A percentile compares a stretch with the other conserved stretches of the same genome.
phyloP scores from a whole-genome alignment of 2,329 filamentous ascomycete species.

The Magnaporthiopsis rhizophila region DNA sequence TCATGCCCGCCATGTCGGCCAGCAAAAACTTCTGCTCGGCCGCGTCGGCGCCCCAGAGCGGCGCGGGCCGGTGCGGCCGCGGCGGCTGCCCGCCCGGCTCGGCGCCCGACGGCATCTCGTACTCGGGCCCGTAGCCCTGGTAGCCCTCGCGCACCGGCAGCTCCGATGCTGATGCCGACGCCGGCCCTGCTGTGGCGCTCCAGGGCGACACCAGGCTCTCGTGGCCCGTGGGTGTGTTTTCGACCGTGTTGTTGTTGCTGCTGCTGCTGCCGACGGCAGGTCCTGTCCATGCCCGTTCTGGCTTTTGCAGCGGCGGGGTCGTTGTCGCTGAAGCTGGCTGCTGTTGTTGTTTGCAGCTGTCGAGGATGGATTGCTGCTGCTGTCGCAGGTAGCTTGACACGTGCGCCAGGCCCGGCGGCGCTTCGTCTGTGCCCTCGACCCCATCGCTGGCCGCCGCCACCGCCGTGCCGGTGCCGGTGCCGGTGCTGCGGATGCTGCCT shows the following conservation, averaged over 20 bases:
- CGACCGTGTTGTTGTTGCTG: not conserved
- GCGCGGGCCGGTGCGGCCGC: not conserved
- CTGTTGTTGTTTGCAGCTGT: conserved; percentile 1
- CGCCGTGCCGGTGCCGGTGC: too few species aligned
- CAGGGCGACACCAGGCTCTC: conserved; percentile 1
- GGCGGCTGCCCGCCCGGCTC: not conserved
- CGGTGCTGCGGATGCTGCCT: not conserved
- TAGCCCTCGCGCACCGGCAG: conserved; percentile 5
- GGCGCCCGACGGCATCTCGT: conserved; percentile 5
- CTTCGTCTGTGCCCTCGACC: not conserved
- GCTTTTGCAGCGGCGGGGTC: not conserved
- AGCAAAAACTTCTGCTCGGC: conserved; percentile 6
- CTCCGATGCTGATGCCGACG: conserved; percentile 3
- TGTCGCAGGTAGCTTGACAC: not conserved
- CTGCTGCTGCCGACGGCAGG: not conserved
- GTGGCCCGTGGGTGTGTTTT: not conserved
- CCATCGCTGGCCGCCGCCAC: not conserved
- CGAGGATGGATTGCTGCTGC: conserved; percentile 3
- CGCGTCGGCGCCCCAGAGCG: not conserved
- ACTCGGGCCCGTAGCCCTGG: conserved; percentile 7
- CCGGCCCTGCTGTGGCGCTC: not conserved
- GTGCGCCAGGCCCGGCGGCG: not conserved
- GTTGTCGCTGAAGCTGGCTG: not conserved
- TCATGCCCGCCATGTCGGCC: not conserved
- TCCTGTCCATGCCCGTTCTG: not conserved